phyloP scores from a whole-genome alignment of 176 grass and related monocot species.

The Saccharum officinarum region DNA sequence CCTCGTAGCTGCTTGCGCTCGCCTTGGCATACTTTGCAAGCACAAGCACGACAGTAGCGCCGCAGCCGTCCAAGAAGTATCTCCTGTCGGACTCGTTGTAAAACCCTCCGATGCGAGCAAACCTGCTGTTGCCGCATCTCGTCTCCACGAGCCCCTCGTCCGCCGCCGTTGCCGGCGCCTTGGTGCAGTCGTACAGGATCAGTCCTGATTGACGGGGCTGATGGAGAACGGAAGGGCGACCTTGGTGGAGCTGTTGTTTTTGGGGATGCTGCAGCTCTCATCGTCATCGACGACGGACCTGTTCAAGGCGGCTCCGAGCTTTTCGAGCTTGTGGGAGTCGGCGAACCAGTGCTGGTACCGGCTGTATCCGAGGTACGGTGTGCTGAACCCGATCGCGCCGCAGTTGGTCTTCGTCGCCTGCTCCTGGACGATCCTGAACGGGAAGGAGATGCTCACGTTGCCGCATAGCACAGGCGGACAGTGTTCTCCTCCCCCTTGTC shows the following conservation, averaged over 20 bases:
- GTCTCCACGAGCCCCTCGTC: neutral
- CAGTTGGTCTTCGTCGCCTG: neutral
- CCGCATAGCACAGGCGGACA: neutral
- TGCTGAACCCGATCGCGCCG: fast-evolving
- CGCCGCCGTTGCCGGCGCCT: neutral
- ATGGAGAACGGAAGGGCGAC: neutral
- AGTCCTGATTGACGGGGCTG: neutral
- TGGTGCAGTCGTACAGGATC: constrained; percentile 1
- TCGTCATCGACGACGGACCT: too few relatives aligned
- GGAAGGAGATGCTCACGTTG: neutral
- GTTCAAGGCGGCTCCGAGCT: neutral
- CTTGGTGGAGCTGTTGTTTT: neutral
- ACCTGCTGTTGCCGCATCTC: neutral
- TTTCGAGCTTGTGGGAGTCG: constrained; percentile 15
- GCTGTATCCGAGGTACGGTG: constrained; percentile 4
- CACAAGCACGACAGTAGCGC: neutral
- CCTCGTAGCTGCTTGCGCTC: neutral
- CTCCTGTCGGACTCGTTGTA: neutral
- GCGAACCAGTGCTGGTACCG: fast-evolving
- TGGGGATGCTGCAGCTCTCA: neutral
- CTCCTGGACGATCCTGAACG: neutral
- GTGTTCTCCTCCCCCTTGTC: too few relatives aligned
- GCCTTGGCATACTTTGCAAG: fast-evolving
- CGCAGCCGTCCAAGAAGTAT: neutral
- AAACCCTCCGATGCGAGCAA: neutral